Percentiles rank a stretch among this genome's conserved stretches.
These are phyloP conservation scores for Tetrapisispora taiwanensis DNA, from an alignment of 805 yeast genomes.

Conservation along the genomic window DNA sequence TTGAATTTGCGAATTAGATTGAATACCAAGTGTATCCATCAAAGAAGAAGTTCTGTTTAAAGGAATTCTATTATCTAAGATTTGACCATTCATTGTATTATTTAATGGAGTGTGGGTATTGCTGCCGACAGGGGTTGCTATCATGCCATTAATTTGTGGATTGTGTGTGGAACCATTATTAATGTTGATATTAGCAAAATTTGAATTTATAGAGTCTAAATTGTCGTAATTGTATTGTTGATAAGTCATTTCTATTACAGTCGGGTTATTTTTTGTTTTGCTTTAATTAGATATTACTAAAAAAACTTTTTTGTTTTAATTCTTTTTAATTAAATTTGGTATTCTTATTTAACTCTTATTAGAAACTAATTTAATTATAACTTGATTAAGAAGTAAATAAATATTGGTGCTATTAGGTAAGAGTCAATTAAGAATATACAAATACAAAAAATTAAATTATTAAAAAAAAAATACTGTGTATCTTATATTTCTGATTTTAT, in stretches of 20 bases:
- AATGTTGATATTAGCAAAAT: conserved; percentile 10
- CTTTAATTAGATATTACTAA: too few relatives aligned
- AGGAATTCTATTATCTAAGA: conserved; percentile 2
- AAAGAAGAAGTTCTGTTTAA: conserved; percentile 17
- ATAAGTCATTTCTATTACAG: conserved; percentile 3
- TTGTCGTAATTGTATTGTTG: conserved; percentile 6
- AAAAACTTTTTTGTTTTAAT: too few relatives aligned
- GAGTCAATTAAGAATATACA: too few relatives aligned
- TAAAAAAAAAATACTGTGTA: too few relatives aligned
- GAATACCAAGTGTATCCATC: conserved; percentile 21
- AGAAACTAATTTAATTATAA: too few relatives aligned
- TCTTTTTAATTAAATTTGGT: too few relatives aligned
- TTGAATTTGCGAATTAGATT: conserved; percentile 7
- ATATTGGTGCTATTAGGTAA: too few relatives aligned
- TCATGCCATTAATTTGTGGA: background rate
- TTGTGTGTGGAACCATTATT: background rate
- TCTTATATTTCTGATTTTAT: too few relatives aligned
- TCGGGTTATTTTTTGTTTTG: background rate
- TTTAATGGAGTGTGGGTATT: background rate
- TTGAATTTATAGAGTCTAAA: conserved; percentile 13
- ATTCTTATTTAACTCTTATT: too few relatives aligned
- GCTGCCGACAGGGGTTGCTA: conserved; percentile 6
- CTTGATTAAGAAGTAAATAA: too few relatives aligned
- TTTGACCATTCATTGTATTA: background rate
- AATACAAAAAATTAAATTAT: too few relatives aligned